Conservation (phyloP, 331 rosid species). For the Telfairia occidentalis region DNA sequence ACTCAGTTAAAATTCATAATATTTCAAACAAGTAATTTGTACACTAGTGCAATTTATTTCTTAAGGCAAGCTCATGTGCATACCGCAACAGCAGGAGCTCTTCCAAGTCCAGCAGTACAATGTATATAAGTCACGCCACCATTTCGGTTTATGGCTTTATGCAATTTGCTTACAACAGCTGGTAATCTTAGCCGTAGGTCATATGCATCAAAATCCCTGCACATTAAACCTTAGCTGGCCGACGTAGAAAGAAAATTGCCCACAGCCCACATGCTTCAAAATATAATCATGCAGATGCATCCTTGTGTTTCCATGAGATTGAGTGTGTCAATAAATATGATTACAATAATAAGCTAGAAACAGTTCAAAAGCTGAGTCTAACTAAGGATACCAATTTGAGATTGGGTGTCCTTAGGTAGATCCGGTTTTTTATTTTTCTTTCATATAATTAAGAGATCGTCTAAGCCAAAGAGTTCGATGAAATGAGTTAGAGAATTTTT, state of each 20-base stretch:
- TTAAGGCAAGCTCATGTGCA: slow-evolving; percentile 18
- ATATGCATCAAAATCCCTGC: slow-evolving; percentile 82
- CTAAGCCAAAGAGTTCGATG: neutral
- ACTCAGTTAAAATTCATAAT: neutral
- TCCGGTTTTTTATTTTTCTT: neutral
- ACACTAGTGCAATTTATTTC: neutral
- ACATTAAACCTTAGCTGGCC: slow-evolving; percentile 22
- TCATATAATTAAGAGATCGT: neutral
- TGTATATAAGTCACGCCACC: slow-evolving; percentile 90
- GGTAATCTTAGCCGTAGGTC: slow-evolving; percentile 80
- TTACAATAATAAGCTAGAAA: neutral
- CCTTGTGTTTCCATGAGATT: neutral
- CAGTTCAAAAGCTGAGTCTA: neutral
- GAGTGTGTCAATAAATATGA: neutral
- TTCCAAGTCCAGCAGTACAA: slow-evolving; percentile 98
- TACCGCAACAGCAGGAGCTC: slow-evolving; percentile 95
- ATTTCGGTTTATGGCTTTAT: slow-evolving; percentile 56
- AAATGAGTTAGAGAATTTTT: neutral
- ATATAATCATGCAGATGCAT: neutral
- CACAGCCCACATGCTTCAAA: neutral
- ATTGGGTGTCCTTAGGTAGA: neutral
- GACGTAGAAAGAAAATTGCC: slow-evolving; percentile 16
- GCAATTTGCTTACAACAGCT: slow-evolving; percentile 64
- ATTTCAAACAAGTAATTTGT: neutral
- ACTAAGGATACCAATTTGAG: neutral